Conservation (phyloP, 768 basidiomycete genomes). For the Boletellus ananiceps region DNA sequence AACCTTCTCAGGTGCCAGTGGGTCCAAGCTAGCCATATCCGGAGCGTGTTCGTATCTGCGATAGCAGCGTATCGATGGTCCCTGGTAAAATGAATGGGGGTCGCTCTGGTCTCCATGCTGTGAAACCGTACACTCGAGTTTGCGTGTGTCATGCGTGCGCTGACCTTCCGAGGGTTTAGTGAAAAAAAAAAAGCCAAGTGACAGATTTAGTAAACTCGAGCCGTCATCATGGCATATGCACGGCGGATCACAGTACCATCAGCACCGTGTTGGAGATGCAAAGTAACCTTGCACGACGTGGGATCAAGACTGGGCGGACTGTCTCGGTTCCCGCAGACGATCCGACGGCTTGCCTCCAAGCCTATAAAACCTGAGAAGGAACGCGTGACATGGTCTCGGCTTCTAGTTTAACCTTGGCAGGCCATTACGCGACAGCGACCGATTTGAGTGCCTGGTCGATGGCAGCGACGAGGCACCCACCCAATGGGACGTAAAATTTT, state of each 20-base stretch:
- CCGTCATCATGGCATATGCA: neutral
- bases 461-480: neutral
- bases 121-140: neutral
- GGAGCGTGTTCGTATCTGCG: no score
- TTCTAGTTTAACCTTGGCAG: no score
- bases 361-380: neutral
- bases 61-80: no score
- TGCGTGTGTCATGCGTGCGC: no score
- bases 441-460: neutral
- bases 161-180: neutral
- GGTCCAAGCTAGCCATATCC: neutral
- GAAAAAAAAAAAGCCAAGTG: neutral
- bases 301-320: neutral
- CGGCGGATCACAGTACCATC: constrained; percentile 11
- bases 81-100: no score
- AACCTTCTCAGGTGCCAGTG: neutral
- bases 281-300: neutral
- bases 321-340: neutral
- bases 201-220: neutral
- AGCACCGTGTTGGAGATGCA: neutral
- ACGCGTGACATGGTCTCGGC: neutral
- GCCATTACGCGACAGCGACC: no score
- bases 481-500: constrained; percentile 1
- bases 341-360: no score
- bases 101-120: neutral